These are phyloP conservation scores for Polygonum maritimum DNA, from an alignment of 148 eudicot species.

Conservation along the genomic window DNA sequence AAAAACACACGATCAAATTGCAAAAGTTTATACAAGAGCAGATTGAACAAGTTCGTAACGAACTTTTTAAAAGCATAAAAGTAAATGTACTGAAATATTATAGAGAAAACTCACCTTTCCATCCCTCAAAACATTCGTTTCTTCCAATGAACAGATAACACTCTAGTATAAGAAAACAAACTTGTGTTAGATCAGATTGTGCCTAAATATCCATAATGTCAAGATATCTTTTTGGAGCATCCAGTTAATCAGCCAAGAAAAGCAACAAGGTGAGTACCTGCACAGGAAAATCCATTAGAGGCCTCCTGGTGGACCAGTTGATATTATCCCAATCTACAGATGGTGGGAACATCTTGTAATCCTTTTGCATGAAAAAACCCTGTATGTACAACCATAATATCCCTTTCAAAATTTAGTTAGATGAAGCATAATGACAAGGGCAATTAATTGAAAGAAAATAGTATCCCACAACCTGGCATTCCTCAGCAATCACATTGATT, in stretches of 20 bases:
- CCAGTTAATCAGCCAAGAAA: not conserved
- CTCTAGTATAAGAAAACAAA: conserved; percentile 32
- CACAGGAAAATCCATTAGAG: conserved; percentile 92
- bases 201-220: not conserved
- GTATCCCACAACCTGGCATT: conserved; percentile 57
- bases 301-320: conserved; percentile 80
- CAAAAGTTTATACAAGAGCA: not conserved
- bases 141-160: conserved; percentile 88
- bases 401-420: not conserved
- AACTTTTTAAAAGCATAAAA: not conserved
- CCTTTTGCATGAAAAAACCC: conserved; percentile 97
- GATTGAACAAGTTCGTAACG: not conserved
- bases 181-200: not conserved
- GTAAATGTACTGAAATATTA: not conserved
- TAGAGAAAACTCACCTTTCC: conserved; percentile 53
- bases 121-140: conserved; percentile 45
- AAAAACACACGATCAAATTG: not conserved
- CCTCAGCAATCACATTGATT: conserved; percentile 68
- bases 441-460: conserved; percentile 5
- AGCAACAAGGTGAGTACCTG: conserved; percentile 37
- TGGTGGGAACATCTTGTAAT: conserved; percentile 96
- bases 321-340: conserved; percentile 93
- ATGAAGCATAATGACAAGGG: not conserved
- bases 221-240: not conserved
- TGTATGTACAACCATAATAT: conserved; percentile 21